A percentile compares a stretch with the other conserved stretches of the same genome.
Conservation (phyloP, 2,329 filamentous ascomycete species). For the Pseudogymnoascus sp. region DNA sequence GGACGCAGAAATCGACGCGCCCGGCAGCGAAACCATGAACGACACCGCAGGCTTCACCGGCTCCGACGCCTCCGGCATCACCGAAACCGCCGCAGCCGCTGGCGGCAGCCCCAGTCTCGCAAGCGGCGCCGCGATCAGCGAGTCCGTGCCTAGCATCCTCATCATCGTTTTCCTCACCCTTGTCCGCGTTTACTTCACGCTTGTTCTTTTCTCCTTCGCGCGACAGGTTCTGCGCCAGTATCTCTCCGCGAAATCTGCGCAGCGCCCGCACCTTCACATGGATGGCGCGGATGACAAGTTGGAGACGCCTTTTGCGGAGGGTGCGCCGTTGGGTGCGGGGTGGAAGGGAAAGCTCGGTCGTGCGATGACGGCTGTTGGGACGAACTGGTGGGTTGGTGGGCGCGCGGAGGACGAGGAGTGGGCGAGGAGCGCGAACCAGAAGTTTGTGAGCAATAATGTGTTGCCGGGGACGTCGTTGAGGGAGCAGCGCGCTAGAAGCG, state of each 20-base stretch:
- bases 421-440: slow-evolving; percentile 53
- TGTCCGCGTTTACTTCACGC: slow-evolving; percentile 71
- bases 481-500: slow-evolving; percentile 36
- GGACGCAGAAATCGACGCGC: slow-evolving; percentile 34
- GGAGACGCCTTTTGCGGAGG: slow-evolving; percentile 61
- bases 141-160: slow-evolving; percentile 66
- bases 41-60: slow-evolving; percentile 57
- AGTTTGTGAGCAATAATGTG: slow-evolving; percentile 42
- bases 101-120: slow-evolving; percentile 40
- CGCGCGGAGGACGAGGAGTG: slow-evolving; percentile 55
- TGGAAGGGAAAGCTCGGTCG: slow-evolving; percentile 74
- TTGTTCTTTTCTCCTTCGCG: slow-evolving; percentile 77
- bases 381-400: slow-evolving; percentile 73
- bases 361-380: slow-evolving; percentile 63
- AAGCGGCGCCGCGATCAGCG: slow-evolving; percentile 55
- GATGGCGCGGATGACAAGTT: slow-evolving; percentile 38
- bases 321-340: slow-evolving; percentile 65
- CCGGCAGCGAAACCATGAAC: slow-evolving; percentile 37
- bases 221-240: slow-evolving; percentile 66
- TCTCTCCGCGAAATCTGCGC: slow-evolving; percentile 33
- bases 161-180: slow-evolving; percentile 67
- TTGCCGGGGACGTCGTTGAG: slow-evolving; percentile 31
- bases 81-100: slow-evolving; percentile 30
- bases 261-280: slow-evolving; percentile 25
- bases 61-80: slow-evolving; percentile 37